Base-by-base conservation (phyloP, 768 basidiomycete genomes). In the Suillus tomentosus region DNA sequence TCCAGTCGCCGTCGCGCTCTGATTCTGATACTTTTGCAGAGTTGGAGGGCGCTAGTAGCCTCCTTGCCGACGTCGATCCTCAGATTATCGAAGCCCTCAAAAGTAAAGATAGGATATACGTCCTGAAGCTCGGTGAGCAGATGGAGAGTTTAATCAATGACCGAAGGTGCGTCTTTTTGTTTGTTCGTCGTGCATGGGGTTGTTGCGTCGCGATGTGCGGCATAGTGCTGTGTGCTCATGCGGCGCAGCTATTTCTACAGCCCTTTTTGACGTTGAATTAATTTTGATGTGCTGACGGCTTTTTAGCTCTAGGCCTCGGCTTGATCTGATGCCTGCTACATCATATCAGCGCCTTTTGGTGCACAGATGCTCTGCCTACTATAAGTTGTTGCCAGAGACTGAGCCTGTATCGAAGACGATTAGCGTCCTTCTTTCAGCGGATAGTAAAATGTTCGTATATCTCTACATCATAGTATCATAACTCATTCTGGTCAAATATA, bases 31-130 rank as follows among this genome's bases (percentile, higher is more conserved):
- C 76, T 15, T 71, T 73, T 43, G 61, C 64, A 9, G 74, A 76
- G 34, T 67, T 67, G 2, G 79, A 77, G 51, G 62, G 65, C 62
- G 73, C 71, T 10, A 71, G 62, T 15, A 43, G 65, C 39, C 53
- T 65, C 50, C 66, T 71, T 63, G 31, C 64, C 22, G 91, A 91
- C 65, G 85, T 87, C 67, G 92, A 94, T 80, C 82, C 85, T 11
- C 88, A 90, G 76, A 92, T 95, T 70, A 71, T 94, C 70, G 92
- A 95, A 74, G 93, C 94, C 24, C 89, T 95, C 67, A 86, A 82
- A 76, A 89, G 88, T 82, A 95, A 95, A 79, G 93, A 95, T 76
- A 84, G 93, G 72, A 82, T 95, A 66, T 95, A 88, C 75, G 92
- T 95, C 55, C 79, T 95, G 70, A 94, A 91, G 80, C 84, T 95